Conservation (phyloP, 257 asterid species). For the Handroanthus guayacan region DNA sequence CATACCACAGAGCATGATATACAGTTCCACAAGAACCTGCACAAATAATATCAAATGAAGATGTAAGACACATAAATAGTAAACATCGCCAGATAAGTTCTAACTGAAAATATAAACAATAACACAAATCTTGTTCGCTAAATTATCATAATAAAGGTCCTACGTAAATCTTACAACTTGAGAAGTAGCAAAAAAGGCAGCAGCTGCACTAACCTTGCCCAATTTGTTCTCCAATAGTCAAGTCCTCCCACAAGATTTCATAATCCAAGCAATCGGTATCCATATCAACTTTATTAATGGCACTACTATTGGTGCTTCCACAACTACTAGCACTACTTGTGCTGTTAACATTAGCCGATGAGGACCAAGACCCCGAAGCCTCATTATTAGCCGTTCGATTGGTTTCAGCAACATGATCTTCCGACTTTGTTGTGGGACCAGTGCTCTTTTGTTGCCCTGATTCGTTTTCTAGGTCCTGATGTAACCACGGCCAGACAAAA, state of each 20-base stretch:
- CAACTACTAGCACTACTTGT: constrained; percentile 87
- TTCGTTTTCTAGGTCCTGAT: constrained; percentile 67
- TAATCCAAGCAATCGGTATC: constrained; percentile 81
- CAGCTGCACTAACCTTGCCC: constrained; percentile 76
- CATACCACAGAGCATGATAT: constrained; percentile 95
- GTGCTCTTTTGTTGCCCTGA: constrained; percentile 48
- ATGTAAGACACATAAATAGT: constrained; percentile 34
- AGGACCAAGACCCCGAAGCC: constrained; percentile 79
- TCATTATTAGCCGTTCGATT: constrained; percentile 58
- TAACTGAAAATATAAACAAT: constrained; percentile 1
- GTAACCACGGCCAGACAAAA: constrained; percentile 83
- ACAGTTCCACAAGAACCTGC: constrained; percentile 99
- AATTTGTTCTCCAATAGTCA: constrained; percentile 88
- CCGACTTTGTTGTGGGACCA: constrained; percentile 46
- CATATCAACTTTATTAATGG: constrained; percentile 69
- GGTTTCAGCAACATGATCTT: constrained; percentile 49
- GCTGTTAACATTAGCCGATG: constrained; percentile 78
- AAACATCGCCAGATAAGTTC: constrained; percentile 25
- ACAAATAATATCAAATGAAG: constrained; percentile 31
- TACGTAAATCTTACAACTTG: neutral
- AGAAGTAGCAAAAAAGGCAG: constrained; percentile 17
- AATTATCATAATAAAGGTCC: constrained; percentile 16
- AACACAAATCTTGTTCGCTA: constrained; percentile 11
- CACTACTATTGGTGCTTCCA: constrained; percentile 80
- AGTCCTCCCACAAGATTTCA: constrained; percentile 95